Percentiles rank a stretch among this genome's conserved stretches.
phyloP scores from a whole-genome alignment of 2,329 filamentous ascomycete genomes.

The Metarhizium album region DNA sequence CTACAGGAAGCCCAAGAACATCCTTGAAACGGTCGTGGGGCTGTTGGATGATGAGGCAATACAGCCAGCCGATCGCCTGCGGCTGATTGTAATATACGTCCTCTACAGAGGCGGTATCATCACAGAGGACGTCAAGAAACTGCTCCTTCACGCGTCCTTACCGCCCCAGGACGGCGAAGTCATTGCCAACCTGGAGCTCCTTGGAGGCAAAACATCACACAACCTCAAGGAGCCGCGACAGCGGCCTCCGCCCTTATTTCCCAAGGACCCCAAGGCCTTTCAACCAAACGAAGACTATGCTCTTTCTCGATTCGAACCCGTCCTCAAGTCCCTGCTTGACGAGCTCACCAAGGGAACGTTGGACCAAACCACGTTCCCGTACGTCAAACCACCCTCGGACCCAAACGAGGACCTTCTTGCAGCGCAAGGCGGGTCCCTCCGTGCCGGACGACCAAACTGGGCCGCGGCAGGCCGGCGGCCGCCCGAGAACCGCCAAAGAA shows the following conservation, averaged over 20 bases:
- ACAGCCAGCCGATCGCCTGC: slow-evolving; percentile 61
- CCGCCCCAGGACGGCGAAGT: slow-evolving; percentile 62
- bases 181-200: slow-evolving; percentile 66
- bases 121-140: slow-evolving; percentile 69
- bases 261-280: slow-evolving; percentile 46
- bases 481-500: slow-evolving; percentile 72
- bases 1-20: slow-evolving; percentile 78
- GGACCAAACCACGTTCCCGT: slow-evolving; percentile 58
- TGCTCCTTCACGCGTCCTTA: slow-evolving; percentile 73
- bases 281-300: slow-evolving; percentile 64
- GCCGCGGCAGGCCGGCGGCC: slow-evolving; percentile 66
- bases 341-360: slow-evolving; percentile 56
- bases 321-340: slow-evolving; percentile 74
- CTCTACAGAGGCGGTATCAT: slow-evolving; percentile 81
- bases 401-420: slow-evolving; percentile 47
- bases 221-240: slow-evolving; percentile 66
- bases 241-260: slow-evolving; percentile 57
- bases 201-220: slow-evolving; percentile 64
- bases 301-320: slow-evolving; percentile 78
- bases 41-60: slow-evolving; percentile 80
- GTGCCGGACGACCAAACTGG: slow-evolving; percentile 91
- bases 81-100: slow-evolving; percentile 76
- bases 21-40: slow-evolving; percentile 74
- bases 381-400: slow-evolving; percentile 59
- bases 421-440: slow-evolving; percentile 61